These are phyloP conservation scores for Beauveria rudraprayagi DNA, from an alignment of 2,329 filamentous ascomycete species.

Conservation along the genomic window DNA sequence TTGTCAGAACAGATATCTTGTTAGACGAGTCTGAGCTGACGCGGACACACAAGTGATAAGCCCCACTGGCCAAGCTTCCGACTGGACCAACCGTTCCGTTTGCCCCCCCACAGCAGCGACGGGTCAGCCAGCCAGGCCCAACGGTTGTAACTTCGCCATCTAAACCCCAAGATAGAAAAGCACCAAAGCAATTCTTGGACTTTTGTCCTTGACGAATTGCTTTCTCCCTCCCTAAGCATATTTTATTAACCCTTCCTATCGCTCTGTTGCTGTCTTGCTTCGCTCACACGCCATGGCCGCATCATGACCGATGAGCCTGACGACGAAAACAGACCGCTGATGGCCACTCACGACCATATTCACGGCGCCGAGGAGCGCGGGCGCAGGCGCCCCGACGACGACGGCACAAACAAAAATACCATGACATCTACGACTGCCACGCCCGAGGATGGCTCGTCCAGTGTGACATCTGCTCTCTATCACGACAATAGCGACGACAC, in stretches of 20 bases:
- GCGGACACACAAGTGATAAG: neutral
- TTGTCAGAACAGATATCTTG: too few relatives aligned
- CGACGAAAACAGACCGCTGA: conserved; percentile 19
- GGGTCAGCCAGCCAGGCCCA: neutral
- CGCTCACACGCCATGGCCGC: neutral
- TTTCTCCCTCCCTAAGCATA: neutral
- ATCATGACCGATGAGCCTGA: conserved; percentile 13
- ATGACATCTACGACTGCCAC: conserved; percentile 5
- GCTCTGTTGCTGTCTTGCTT: neutral
- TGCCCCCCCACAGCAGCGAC: neutral
- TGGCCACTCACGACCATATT: conserved; percentile 12
- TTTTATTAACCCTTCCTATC: neutral
- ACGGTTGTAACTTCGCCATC: neutral
- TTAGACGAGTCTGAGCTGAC: neutral
- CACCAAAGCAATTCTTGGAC: neutral
- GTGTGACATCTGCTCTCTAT: conserved; percentile 15
- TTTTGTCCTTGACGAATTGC: neutral
- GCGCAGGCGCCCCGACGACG: neutral
- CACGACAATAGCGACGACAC: conserved; percentile 17
- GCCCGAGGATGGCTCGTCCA: conserved; percentile 2
- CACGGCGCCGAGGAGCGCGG: conserved; percentile 3
- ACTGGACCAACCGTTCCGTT: neutral
- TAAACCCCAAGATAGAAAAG: neutral
- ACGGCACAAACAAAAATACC: neutral
- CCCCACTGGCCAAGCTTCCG: neutral